These are phyloP conservation scores for Clonostachys chloroleuca DNA, from an alignment of 2,329 filamentous ascomycete species.

Conservation along the genomic window DNA sequence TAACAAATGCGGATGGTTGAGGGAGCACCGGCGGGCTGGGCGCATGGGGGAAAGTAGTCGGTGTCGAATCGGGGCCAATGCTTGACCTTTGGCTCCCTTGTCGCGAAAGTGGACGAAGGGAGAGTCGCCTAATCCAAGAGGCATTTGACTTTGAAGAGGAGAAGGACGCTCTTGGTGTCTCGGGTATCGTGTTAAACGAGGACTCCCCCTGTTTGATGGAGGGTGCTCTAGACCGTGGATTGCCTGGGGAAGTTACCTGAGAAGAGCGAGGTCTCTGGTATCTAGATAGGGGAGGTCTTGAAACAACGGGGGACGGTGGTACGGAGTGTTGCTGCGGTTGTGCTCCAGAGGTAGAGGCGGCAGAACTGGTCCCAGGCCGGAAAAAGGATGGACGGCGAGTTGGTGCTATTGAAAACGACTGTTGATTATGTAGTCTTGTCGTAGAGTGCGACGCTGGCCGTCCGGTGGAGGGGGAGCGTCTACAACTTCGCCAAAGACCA, in stretches of 20 bases:
- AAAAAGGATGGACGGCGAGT: conserved; percentile 10
- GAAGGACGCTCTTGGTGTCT: conserved; percentile 48
- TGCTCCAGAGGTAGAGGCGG: conserved; percentile 19
- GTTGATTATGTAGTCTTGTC: not conserved
- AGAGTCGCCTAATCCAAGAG: conserved; percentile 72
- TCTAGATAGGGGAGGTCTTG: conserved; percentile 28
- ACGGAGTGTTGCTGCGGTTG: conserved; percentile 20
- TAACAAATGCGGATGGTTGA: conserved; percentile 24
- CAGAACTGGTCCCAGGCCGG: conserved; percentile 38
- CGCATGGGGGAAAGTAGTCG: conserved; percentile 60
- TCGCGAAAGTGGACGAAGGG: conserved; percentile 60
- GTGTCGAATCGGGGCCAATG: conserved; percentile 60
- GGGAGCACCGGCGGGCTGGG: conserved; percentile 62
- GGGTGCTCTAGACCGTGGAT: conserved; percentile 31
- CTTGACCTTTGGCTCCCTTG: conserved; percentile 62
- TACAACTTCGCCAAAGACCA: conserved; percentile 52
- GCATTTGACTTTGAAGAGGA: conserved; percentile 44
- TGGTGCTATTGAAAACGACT: not conserved
- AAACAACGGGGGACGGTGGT: conserved; percentile 17
- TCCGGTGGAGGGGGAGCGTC: conserved; percentile 24
- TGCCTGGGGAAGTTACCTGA: conserved; percentile 34
- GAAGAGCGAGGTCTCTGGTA: conserved; percentile 28
- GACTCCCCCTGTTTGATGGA: conserved; percentile 29
- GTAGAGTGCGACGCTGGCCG: conserved; percentile 3
- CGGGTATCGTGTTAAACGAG: conserved; percentile 27